Percentiles rank a stretch among this genome's conserved stretches.
These are phyloP conservation scores for Rosa hybrid DNA, from an alignment of 331 rosid species.

Conservation along the genomic window DNA sequence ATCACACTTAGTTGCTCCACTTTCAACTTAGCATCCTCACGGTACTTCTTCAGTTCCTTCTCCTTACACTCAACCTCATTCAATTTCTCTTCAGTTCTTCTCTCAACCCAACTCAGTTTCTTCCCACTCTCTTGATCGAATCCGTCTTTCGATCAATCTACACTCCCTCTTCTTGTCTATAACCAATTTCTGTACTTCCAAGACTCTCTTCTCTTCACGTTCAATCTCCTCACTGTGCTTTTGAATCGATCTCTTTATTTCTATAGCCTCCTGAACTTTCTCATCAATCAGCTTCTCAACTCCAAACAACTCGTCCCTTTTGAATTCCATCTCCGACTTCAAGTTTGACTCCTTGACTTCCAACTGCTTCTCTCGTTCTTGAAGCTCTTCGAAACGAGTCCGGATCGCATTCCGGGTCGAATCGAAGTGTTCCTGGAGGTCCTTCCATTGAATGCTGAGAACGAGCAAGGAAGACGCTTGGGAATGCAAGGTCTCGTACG, in stretches of 20 bases:
- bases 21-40: conserved; percentile 29
- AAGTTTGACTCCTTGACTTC: neutral
- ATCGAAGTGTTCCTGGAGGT: conserved; percentile 49
- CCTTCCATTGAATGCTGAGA: conserved; percentile 48
- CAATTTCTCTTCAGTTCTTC: neutral
- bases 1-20: conserved; percentile 5
- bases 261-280: neutral
- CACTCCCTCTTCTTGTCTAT: neutral
- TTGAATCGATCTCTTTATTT: neutral
- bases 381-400: neutral
- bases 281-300: neutral
- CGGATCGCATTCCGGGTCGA: conserved; percentile 2
- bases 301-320: neutral
- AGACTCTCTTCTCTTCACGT: neutral
- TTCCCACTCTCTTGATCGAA: neutral
- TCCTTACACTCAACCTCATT: conserved; percentile 11
- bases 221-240: neutral
- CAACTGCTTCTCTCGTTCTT: neutral
- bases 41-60: conserved; percentile 8
- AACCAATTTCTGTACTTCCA: neutral
- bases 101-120: neutral
- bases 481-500: neutral
- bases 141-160: neutral
- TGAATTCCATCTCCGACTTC: conserved; percentile 9
- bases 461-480: neutral